phyloP scores from a whole-genome alignment of 2,329 filamentous ascomycete genomes.

The Cladosporium sphaerospermum region DNA sequence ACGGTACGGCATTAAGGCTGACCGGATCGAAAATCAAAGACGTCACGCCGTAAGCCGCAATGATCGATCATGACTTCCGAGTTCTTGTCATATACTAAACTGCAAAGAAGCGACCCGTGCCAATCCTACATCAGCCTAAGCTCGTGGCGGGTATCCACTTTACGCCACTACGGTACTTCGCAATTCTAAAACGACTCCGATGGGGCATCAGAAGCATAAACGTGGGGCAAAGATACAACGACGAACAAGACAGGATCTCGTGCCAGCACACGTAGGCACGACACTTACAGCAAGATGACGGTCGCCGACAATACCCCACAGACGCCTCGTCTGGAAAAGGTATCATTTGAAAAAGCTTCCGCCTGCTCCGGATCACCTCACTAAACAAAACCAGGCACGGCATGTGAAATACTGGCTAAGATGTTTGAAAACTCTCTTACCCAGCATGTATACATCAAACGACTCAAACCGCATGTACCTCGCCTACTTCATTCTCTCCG shows the following conservation, averaged over 20 bases:
- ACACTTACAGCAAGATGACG: background rate
- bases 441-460: conserved; percentile 74
- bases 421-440: conserved; percentile 75
- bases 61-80: too few relatives aligned
- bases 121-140: too few relatives aligned
- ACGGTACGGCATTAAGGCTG: too few relatives aligned
- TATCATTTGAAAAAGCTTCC: background rate
- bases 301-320: background rate
- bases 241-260: background rate
- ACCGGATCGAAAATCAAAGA: too few relatives aligned
- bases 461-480: conserved; percentile 88
- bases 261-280: conserved; percentile 7
- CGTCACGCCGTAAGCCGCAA: too few relatives aligned
- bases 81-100: too few relatives aligned
- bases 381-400: conserved; percentile 17
- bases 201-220: too few relatives aligned
- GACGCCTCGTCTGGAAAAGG: conserved; percentile 5
- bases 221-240: too few relatives aligned
- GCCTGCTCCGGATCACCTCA: background rate
- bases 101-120: too few relatives aligned
- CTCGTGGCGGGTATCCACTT: too few relatives aligned
- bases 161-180: too few relatives aligned
- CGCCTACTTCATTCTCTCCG: conserved; percentile 81
- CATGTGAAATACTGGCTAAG: conserved; percentile 92
- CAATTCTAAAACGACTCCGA: too few relatives aligned